These are phyloP conservation scores for Penicillium sp. DNA, from an alignment of 2,329 filamentous ascomycete genomes.

Conservation along the genomic window DNA sequence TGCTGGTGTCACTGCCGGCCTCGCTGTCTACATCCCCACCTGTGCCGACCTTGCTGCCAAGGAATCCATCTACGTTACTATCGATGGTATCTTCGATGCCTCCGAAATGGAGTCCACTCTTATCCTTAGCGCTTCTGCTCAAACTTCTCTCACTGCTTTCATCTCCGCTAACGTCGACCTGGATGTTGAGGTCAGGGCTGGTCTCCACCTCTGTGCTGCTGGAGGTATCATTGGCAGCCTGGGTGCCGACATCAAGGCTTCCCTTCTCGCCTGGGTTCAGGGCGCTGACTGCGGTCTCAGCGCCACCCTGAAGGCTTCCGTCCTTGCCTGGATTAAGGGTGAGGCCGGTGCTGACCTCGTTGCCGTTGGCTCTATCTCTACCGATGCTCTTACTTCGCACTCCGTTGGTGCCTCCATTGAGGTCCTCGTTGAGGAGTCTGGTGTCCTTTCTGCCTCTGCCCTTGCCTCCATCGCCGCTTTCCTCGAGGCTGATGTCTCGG, in stretches of 20 bases:
- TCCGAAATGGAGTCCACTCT: slow-evolving; percentile 29
- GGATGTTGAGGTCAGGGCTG: slow-evolving; percentile 31
- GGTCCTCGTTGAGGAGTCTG: slow-evolving; percentile 30
- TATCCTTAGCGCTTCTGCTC: slow-evolving; percentile 31
- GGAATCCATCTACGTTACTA: slow-evolving; percentile 35
- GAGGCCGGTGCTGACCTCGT: slow-evolving; percentile 29
- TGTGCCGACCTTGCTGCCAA: slow-evolving; percentile 36
- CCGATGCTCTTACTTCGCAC: slow-evolving; percentile 29
- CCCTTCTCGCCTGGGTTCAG: slow-evolving; percentile 33
- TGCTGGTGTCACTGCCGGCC: slow-evolving; percentile 30
- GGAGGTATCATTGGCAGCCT: slow-evolving; percentile 34
- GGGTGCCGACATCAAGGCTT: slow-evolving; percentile 32
- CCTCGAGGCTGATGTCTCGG: slow-evolving; percentile 31
- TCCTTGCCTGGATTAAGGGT: slow-evolving; percentile 36
- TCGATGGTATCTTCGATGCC: slow-evolving; percentile 37
- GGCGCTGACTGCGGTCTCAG: slow-evolving; percentile 28
- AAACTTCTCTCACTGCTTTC: slow-evolving; percentile 31
- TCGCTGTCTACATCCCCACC: slow-evolving; percentile 36
- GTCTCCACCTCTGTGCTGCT: slow-evolving; percentile 34
- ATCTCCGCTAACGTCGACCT: slow-evolving; percentile 26
- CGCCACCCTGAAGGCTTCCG: slow-evolving; percentile 28
- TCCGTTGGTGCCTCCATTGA: slow-evolving; percentile 35
- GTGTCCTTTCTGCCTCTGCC: slow-evolving; percentile 28
- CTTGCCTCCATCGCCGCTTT: slow-evolving; percentile 34
- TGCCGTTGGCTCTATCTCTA: slow-evolving; percentile 27